A percentile compares a stretch with the other conserved stretches of the same genome.
These are phyloP conservation scores for Claviceps humidiphila DNA, from an alignment of 2,329 filamentous ascomycete genomes.

Conservation along the genomic window DNA sequence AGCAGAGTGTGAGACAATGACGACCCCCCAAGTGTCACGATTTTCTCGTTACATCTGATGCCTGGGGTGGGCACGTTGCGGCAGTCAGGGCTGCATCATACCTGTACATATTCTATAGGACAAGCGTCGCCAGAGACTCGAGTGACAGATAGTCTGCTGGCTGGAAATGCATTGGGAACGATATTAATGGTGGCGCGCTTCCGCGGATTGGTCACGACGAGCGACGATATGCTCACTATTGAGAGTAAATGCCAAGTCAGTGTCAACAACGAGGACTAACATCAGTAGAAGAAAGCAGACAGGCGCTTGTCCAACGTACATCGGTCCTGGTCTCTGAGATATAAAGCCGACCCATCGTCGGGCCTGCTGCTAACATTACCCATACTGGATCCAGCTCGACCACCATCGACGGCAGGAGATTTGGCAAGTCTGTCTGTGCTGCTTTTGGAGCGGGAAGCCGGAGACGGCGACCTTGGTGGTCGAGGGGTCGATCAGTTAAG, in stretches of 20 bases:
- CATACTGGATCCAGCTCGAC: conserved; percentile 44
- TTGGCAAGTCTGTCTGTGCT: background rate
- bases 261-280: conserved; percentile 3
- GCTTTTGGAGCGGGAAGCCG: background rate
- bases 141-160: conserved; percentile 60
- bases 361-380: conserved; percentile 82
- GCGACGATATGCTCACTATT: conserved; percentile 73
- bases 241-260: background rate
- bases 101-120: conserved; percentile 85
- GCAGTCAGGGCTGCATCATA: conserved; percentile 27
- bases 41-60: background rate
- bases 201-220: conserved; percentile 68
- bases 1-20: conserved; percentile 5
- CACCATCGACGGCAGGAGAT: conserved; percentile 5
- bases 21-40: background rate
- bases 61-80: background rate
- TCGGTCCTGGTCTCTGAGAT: conserved; percentile 81
- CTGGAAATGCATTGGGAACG: conserved; percentile 76
- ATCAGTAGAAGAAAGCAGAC: conserved; percentile 8
- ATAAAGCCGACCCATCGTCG: conserved; percentile 70
- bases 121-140: conserved; percentile 60
- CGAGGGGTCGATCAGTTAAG: background rate
- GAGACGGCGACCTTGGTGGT: background rate
- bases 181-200: conserved; percentile 66
- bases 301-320: conserved; percentile 41